These are phyloP conservation scores for Tubosaeta sp. DNA, from an alignment of 768 basidiomycete species.

Conservation along the genomic window DNA sequence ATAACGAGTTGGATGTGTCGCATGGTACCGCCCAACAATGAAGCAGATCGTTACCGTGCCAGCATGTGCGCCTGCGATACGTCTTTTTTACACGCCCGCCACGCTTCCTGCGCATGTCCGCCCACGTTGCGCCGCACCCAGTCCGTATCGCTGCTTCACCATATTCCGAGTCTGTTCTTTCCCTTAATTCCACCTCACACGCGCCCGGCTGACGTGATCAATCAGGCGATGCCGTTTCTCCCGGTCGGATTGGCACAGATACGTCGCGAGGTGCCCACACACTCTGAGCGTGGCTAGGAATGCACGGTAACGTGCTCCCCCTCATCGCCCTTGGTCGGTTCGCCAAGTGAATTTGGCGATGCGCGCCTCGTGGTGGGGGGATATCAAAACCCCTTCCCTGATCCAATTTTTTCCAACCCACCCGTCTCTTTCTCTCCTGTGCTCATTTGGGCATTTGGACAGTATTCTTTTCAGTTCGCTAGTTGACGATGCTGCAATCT, in stretches of 20 bases:
- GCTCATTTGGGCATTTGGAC: not conserved
- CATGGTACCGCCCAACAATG: too few species aligned
- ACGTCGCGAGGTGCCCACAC: slow-evolving; percentile 11
- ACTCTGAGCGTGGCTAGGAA: slow-evolving; percentile 29
- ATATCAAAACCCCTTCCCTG: slow-evolving; percentile 27
- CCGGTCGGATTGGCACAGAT: slow-evolving; percentile 14
- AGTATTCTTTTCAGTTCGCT: not conserved
- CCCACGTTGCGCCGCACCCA: slow-evolving; percentile 15
- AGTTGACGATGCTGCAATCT: slow-evolving; percentile 14
- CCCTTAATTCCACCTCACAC: slow-evolving; percentile 19
- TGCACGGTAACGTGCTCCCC: slow-evolving; percentile 19
- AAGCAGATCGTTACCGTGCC: not conserved
- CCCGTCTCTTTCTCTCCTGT: slow-evolving; percentile 3
- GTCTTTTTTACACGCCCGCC: slow-evolving; percentile 9
- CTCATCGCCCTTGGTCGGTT: slow-evolving; percentile 28
- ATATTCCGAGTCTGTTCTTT: slow-evolving; percentile 15
- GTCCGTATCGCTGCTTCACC: slow-evolving; percentile 6
- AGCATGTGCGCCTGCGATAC: not conserved
- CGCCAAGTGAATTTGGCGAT: slow-evolving; percentile 26
- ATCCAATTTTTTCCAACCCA: slow-evolving; percentile 4
- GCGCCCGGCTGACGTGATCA: slow-evolving; percentile 24
- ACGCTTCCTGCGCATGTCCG: slow-evolving; percentile 26
- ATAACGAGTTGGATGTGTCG: not conserved
- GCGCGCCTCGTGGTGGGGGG: slow-evolving; percentile 23
- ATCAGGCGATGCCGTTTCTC: slow-evolving; percentile 12